phyloP scores from a whole-genome alignment of 768 basidiomycete genomes.

The Suillus ampliporus region DNA sequence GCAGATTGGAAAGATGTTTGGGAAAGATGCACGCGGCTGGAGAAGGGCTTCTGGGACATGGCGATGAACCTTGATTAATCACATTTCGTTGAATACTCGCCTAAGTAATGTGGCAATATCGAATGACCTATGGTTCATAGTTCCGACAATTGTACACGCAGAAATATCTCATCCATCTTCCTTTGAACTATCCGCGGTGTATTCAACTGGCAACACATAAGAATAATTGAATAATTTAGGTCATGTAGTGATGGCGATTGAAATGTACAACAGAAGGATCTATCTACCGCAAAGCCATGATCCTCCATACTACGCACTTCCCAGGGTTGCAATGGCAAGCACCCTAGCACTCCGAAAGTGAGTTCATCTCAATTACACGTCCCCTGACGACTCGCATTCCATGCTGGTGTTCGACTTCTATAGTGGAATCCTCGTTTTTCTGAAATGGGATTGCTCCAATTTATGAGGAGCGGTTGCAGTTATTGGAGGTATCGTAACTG shows the following conservation, averaged over 20 bases:
- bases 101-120: background rate
- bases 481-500: conserved; percentile 7
- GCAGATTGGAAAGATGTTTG: conserved; percentile 74
- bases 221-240: too few species aligned
- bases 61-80: conserved; percentile 40
- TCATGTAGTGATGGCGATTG: too few species aligned
- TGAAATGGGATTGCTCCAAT: conserved; percentile 10
- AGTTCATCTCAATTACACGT: background rate
- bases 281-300: background rate
- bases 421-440: background rate
- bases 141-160: background rate
- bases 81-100: background rate
- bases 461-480: conserved; percentile 10
- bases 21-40: conserved; percentile 75
- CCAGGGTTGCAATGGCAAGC: too few species aligned
- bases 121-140: too few species aligned
- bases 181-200: background rate
- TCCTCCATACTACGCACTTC: background rate
- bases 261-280: background rate
- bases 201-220: background rate
- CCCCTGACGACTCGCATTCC: background rate
- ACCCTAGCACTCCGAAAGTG: background rate
- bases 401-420: background rate
- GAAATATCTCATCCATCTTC: background rate
- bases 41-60: conserved; percentile 90